These are phyloP conservation scores for Cenchrus purpureus DNA, from an alignment of 176 grass and related monocot genomes.

Conservation along the genomic window DNA sequence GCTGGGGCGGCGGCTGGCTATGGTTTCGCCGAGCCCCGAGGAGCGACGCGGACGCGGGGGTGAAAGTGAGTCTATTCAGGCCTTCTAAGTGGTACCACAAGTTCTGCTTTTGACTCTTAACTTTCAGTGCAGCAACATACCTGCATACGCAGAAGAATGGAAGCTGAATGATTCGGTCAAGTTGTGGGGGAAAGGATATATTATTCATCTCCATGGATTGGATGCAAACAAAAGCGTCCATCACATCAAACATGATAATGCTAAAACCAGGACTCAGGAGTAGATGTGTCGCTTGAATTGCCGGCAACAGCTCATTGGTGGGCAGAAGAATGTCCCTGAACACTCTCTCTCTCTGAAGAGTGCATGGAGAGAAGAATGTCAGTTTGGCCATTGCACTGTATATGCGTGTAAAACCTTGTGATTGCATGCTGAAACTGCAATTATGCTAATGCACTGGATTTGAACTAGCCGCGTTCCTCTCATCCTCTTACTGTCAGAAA, in stretches of 20 bases:
- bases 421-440: neutral
- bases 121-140: slow-evolving; percentile 56
- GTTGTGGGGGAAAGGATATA: slow-evolving; percentile 38
- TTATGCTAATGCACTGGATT: neutral
- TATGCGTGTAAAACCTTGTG: neutral
- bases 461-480: neutral
- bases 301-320: slow-evolving; percentile 32
- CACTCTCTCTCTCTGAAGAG: neutral
- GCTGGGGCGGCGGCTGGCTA: too few relatives aligned
- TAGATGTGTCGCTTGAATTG: slow-evolving; percentile 49
- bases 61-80: too few relatives aligned
- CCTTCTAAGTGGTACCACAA: slow-evolving; percentile 33
- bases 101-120: slow-evolving; percentile 51
- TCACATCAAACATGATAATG: slow-evolving; percentile 37
- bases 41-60: too few relatives aligned
- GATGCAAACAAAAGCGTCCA: slow-evolving; percentile 39
- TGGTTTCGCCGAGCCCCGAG: too few relatives aligned
- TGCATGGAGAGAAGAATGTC: neutral
- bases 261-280: slow-evolving; percentile 27
- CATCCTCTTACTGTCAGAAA: neutral
- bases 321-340: slow-evolving; percentile 53
- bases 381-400: neutral
- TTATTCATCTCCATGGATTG: slow-evolving; percentile 33
- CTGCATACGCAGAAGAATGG: slow-evolving; percentile 56
- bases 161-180: slow-evolving; percentile 48